Evolutionary conservation across 352 stramenopile genomes (phyloP), one percentile per base, ranked within the genome.

Genomic region (Peronospora destructor): DNA sequence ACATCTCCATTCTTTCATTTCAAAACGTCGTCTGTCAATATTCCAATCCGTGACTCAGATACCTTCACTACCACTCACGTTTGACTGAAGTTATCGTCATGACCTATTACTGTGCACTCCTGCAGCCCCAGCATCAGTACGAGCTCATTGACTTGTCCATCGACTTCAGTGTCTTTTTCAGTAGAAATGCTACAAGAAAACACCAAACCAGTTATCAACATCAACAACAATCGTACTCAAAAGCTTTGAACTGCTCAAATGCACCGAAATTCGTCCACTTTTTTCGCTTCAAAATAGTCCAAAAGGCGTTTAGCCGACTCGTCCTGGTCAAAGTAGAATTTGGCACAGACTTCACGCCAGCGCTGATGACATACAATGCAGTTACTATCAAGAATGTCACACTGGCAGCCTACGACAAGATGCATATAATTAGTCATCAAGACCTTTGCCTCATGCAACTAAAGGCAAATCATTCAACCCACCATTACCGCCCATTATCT

Each of bases 301-400:
- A 91, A 51, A 39, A 88, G 72, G 37, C 73, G 73, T 61, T 85
- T 81, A 30, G 80, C 75, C 30, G 53, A 26, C 5, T 57, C 51
- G 46, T 87, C 73, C 30, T 80, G 59, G 2, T 74, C 45, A 37
- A 81, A 87, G 50, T 83, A 91, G 46, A 84, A 88, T 25, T 64
- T 59, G 32, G 60, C 53, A 46, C 80, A 91, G 8, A 84, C 42
- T 40, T 78, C 57, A 13, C 72, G 68, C 76, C 78, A 91, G 11
- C 45, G 58, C 54, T 73, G 50, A 9, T 70, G 56, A 6, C 75
- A 63, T 37, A 51, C 48, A 2, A 63, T 33, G n/a, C 52, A 41
- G 19, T 67, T 64, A 2, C 34, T 41, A 12, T 56, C 49, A 0
- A 76, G 39, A 26, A 29, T 58, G 21, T 58, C 50, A 51, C 76